These are phyloP conservation scores for Piromyces finnis DNA, from an alignment of 192 early-diverging fungal genomes.

Conservation along the genomic window DNA sequence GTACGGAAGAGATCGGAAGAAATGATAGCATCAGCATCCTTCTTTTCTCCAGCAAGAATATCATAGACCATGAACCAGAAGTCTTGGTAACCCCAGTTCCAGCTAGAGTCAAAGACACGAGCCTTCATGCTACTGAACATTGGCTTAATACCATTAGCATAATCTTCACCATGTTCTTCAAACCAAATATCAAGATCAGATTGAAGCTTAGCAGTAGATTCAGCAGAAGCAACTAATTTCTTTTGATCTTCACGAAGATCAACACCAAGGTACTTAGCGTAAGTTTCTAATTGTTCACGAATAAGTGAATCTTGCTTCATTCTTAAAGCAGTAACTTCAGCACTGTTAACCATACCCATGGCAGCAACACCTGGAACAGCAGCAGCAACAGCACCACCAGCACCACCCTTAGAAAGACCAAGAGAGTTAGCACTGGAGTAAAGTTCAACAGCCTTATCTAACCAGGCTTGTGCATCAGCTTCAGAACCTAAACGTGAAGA, in stretches of 20 bases:
- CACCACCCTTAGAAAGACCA: slow-evolving; percentile 9
- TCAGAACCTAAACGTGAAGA: slow-evolving; percentile 53
- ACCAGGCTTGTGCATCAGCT: slow-evolving; percentile 56
- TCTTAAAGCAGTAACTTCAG: slow-evolving; percentile 65
- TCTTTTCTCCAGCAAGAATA: slow-evolving; percentile 55
- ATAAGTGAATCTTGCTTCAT: slow-evolving; percentile 50
- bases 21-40: not conserved
- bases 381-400: slow-evolving; percentile 35
- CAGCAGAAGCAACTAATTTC: slow-evolving; percentile 15
- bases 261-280: slow-evolving; percentile 62
- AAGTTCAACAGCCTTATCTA: not conserved
- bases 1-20: not conserved
- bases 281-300: slow-evolving; percentile 54
- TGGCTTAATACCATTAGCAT: slow-evolving; percentile 76
- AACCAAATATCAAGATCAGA: slow-evolving; percentile 73
- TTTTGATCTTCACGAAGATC: slow-evolving; percentile 50
- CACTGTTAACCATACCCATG: slow-evolving; percentile 44
- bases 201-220: slow-evolving; percentile 50
- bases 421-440: not conserved
- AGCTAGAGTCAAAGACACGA: slow-evolving; percentile 81
- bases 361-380: not conserved
- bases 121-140: slow-evolving; percentile 68
- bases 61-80: slow-evolving; percentile 76
- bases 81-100: slow-evolving; percentile 91
- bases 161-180: slow-evolving; percentile 80